These are phyloP conservation scores for Sclerotiophoma versabilis DNA, from an alignment of 2,329 filamentous ascomycete species.

Conservation along the genomic window DNA sequence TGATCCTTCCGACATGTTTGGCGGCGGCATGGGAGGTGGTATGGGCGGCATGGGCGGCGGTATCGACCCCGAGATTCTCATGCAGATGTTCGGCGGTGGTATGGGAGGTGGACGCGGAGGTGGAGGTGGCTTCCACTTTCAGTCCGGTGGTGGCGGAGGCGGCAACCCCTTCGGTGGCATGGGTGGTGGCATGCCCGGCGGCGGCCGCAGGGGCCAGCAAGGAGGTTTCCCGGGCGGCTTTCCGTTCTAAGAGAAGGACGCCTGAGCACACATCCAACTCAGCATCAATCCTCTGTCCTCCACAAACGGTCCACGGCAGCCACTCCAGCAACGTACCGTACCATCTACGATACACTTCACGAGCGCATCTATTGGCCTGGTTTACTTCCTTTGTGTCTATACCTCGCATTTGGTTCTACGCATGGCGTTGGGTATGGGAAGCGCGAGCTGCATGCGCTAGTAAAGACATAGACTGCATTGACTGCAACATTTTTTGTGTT, in stretches of 20 bases:
- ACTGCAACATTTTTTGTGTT: conserved; percentile 15
- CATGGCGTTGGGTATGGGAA: conserved; percentile 37
- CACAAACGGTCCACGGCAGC: background rate
- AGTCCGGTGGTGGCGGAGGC: conserved; percentile 53
- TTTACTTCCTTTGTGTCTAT: conserved; percentile 32
- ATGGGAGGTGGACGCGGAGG: conserved; percentile 53
- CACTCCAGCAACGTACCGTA: conserved; percentile 5
- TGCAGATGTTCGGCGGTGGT: conserved; percentile 55
- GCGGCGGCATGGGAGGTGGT: conserved; percentile 64
- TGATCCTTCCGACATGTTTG: conserved; percentile 87
- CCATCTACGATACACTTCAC: conserved; percentile 17
- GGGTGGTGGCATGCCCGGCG: conserved; percentile 44
- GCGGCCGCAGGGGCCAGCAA: conserved; percentile 36
- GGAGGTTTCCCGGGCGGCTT: conserved; percentile 31
- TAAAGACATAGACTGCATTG: conserved; percentile 27
- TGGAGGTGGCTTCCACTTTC: conserved; percentile 57
- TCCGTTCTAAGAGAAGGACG: conserved; percentile 26
- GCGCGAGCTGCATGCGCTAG: conserved; percentile 29
- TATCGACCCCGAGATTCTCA: conserved; percentile 42
- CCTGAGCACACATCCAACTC: background rate
- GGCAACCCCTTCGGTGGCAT: conserved; percentile 45
- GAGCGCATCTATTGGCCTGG: conserved; percentile 16
- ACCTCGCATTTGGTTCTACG: conserved; percentile 25
- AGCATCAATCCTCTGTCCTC: background rate
- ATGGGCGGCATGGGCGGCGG: conserved; percentile 63